Evolutionary conservation across 2,329 filamentous ascomycete genomes (phyloP), one percentile per base, ranked within the genome.

Genomic region (Fusarium pseudocircinatum): DNA sequence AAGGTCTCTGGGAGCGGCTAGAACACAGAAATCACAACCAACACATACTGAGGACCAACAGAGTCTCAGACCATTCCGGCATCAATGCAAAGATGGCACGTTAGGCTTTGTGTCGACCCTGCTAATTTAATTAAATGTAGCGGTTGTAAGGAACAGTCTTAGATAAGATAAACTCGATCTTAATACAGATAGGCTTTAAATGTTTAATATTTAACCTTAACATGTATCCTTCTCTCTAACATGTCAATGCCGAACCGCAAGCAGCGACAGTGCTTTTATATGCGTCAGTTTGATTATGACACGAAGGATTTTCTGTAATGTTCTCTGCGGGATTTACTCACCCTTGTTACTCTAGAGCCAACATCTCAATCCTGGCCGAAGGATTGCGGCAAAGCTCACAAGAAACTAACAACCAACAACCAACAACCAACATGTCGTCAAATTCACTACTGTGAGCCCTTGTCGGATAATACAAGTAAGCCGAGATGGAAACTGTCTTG

Each of bases 301-400:
- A 2, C 8, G 8, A 18, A 24, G 9, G 22, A n/a, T 0, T 50
- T 6, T n/a, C 12, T 32, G 7, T 7, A 2, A 20, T 11, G 4
- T 11, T 36, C n/a, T 34, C 30, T 52, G 49, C 15, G 16, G n/a
- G 49, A 52, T 15, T 12, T 52, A 36, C 8, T 15, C 6, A 36
- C 32, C 32, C n/a, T 20, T 52, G 12, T 52, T 24, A 10, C 16
- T 34, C 3, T 1, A 20, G 15, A 52, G 24, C n/a, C 16, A 36
- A 36, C 16, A 20, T 20, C 47, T 24, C 6, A 34, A 18, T 13
- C 47, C 30, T 26, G 13, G 49, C 16, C 16, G 4, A 26, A 52
- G 49, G 32, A 52, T 34, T 36, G 32, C 49, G 16, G 30, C n/a
- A 52, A 11, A 36, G 30, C n/a, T 13, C 9, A 20, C 12, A 5